phyloP scores from a whole-genome alignment of 192 early-diverging fungal genomes.

The Gryganskiella cystojenkinii region DNA sequence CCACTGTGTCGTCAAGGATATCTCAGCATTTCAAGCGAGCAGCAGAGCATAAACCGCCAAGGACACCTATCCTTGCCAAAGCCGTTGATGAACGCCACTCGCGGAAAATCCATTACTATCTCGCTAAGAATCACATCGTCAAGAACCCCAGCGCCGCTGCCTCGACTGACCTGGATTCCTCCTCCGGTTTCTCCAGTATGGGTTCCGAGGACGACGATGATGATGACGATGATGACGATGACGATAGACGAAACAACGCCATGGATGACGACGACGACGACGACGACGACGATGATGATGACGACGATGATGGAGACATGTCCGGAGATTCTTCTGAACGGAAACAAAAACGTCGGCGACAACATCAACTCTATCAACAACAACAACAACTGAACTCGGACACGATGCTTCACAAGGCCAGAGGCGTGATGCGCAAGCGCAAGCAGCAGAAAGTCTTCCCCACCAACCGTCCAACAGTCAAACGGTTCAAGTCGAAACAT shows the following conservation, averaged over 20 bases:
- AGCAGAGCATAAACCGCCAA: slow-evolving; percentile 78
- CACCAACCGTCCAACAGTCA: slow-evolving; percentile 46
- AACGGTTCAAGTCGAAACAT: slow-evolving; percentile 51
- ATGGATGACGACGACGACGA: slow-evolving; percentile 11
- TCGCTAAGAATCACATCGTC: slow-evolving; percentile 60
- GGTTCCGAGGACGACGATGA: slow-evolving; percentile 49
- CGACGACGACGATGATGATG: slow-evolving; percentile 37
- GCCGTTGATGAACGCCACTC: slow-evolving; percentile 75
- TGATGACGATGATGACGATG: slow-evolving; percentile 29
- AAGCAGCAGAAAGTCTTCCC: slow-evolving; percentile 41
- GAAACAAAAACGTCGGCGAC: slow-evolving; percentile 46
- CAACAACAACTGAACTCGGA: slow-evolving; percentile 43
- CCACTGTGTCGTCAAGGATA: slow-evolving; percentile 90
- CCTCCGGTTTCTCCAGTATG: slow-evolving; percentile 45
- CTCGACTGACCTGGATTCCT: slow-evolving; percentile 38
- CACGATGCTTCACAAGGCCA: slow-evolving; percentile 36
- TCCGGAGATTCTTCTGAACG: slow-evolving; percentile 38
- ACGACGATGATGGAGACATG: slow-evolving; percentile 47
- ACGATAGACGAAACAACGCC: slow-evolving; percentile 10
- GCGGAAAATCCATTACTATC: slow-evolving; percentile 80
- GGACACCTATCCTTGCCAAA: slow-evolving; percentile 76
- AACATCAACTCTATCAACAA: slow-evolving; percentile 37
- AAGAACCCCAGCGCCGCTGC: slow-evolving; percentile 36
- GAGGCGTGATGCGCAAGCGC: slow-evolving; percentile 45
- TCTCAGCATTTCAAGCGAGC: slow-evolving; percentile 90